A percentile compares a stretch with the other conserved stretches of the same genome.
Evolutionary conservation across 2,329 filamentous ascomycete genomes (phyloP).

Genomic region (Neurospora sp.): DNA sequence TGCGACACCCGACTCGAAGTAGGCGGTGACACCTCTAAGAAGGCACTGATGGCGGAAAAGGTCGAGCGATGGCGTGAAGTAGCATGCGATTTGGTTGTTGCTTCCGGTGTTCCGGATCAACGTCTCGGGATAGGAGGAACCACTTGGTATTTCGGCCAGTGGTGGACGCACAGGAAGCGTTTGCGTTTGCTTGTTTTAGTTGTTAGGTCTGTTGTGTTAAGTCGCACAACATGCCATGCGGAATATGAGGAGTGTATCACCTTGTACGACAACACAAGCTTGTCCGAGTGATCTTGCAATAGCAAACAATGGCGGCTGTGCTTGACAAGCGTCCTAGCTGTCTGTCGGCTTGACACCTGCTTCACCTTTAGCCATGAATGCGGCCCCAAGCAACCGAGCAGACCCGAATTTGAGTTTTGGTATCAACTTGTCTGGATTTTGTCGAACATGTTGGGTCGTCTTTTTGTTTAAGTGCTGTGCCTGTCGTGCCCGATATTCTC

Average conservation of each 20-base stretch:
- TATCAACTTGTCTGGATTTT: background rate
- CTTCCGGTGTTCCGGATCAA: background rate
- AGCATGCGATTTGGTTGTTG: background rate
- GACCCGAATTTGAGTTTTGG: background rate
- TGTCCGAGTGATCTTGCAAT: background rate
- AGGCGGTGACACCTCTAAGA: background rate
- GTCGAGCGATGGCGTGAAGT: background rate
- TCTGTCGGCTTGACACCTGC: background rate
- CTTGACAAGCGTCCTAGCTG: background rate
- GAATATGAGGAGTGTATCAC: background rate
- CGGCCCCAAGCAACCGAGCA: background rate
- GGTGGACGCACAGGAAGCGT: background rate
- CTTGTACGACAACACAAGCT: background rate
- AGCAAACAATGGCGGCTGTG: background rate
- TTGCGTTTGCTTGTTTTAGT: background rate
- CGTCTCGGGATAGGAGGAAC: background rate
- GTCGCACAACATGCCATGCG: background rate
- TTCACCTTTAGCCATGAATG: background rate
- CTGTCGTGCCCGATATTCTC: background rate
- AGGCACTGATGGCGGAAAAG: background rate
- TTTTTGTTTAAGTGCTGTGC: background rate
- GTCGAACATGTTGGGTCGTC: background rate
- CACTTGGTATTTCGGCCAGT: background rate
- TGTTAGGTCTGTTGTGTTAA: background rate
- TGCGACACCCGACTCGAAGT: slow-evolving; percentile 11